Percentiles rank a stretch among this genome's conserved stretches.
Conservation (phyloP, 805 yeast genomes). For the Zygotorulaspora florentina region DNA sequence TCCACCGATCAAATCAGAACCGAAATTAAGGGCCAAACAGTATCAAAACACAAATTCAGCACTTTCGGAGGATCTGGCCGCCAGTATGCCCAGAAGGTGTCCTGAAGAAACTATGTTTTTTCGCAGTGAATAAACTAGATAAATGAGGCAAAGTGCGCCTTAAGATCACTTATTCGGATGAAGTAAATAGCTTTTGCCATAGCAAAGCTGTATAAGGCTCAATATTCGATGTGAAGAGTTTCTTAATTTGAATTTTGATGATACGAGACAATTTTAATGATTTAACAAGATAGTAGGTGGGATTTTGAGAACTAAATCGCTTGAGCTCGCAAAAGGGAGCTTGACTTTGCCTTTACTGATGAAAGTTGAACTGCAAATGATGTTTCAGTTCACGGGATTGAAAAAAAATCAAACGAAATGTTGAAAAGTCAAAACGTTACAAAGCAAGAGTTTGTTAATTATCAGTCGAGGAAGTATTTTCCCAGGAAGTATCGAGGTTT, state of each 20-base stretch:
- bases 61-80: conserved; percentile 95
- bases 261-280: conserved; percentile 86
- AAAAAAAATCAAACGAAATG: conserved; percentile 70
- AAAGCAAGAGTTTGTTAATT: conserved; percentile 43
- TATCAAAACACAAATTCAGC: conserved; percentile 64
- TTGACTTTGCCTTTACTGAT: conserved; percentile 61
- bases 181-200: conserved; percentile 40
- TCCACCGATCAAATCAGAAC: conserved; percentile 79
- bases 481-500: conserved; percentile 28
- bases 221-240: conserved; percentile 56
- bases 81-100: conserved; percentile 79
- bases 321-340: conserved; percentile 59
- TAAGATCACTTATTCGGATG: conserved; percentile 42
- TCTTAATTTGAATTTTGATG: conserved; percentile 75
- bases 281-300: conserved; percentile 31
- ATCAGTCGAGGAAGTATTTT: conserved; percentile 44
- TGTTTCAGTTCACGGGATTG: too few species aligned
- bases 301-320: conserved; percentile 44
- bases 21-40: conserved; percentile 74
- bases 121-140: conserved; percentile 34
- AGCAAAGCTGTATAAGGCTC: conserved; percentile 51
- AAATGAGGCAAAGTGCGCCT: conserved; percentile 39
- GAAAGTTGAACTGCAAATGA: conserved; percentile 65
- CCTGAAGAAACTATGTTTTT: conserved; percentile 66
- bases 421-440: conserved; percentile 53